Evolutionary conservation across 352 stramenopile genomes (phyloP), one percentile per base, ranked within the genome.

Genomic region (Pythium oligandrum): DNA sequence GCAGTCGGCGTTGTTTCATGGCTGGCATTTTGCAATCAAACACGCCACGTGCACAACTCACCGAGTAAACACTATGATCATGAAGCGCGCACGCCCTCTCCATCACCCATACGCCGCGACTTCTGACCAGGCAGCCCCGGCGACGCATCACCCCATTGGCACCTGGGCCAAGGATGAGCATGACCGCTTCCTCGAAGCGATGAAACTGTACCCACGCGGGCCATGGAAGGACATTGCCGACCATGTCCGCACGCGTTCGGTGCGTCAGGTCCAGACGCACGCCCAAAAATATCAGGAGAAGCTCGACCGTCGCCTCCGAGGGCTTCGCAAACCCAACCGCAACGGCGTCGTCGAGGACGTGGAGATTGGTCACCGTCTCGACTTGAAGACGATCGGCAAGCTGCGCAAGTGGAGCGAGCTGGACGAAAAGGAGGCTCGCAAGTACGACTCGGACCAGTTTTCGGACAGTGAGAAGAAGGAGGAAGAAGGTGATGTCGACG

Each of bases 211-310:
- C 63, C 77, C 77, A 3, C 78, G 81, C 53, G 77, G 77, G 7
- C 77, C 77, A 35, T 88, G 77, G 77, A 88, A 83, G 46, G 62
- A 63, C 6, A 83, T 88, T 38, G 77, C 77, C 2, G 72, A 80
- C 57, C 60, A 81, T 55, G 84, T 88, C 46, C 66, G 62, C 33
- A 88, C 77, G 39, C 74, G 77, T 6, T 83, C 75, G 2, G 74
- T 85, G 51, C 66, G 75, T 17, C 77, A 88, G 47, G 74, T 83
- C 55, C 77, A 88, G 52, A 83, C 77, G 5, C 77, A 88, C 62
- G 75, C 75, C 17, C 74, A 88, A 26, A 88, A 88, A 56, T 88
- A 85, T 44, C 70, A 81, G 44, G 77, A 83, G 52, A 88, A 88
- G 50, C 66, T 88, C 37, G 78, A 78, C 48, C 72, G 77, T 17